Evolutionary conservation across 1,284 basidiomycete species (phyloP), one percentile per base, ranked within the genome.

Genomic region (Ceratorhiza oryzae-sativae): DNA sequence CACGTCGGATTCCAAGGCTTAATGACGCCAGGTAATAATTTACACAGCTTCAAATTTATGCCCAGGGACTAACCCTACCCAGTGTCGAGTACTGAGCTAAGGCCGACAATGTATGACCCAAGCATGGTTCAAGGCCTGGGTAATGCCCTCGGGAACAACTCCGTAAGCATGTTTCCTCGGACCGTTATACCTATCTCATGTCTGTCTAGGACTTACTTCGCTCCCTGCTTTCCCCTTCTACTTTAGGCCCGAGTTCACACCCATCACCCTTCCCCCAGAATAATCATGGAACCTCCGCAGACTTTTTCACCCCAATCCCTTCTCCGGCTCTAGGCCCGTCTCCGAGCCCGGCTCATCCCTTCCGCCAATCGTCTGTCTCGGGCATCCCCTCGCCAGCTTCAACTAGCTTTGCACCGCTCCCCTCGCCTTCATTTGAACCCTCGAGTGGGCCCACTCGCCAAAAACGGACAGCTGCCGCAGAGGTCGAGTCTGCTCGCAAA

Each of bases 1-100:
- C 58, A 72, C 39, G 70, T 76, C 55, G 78, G 82, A 70, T 90
- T 84, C 75, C 84, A 84, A 76, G 89, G 88, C 3, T 83, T 92
- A 41, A 90, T 88, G 3, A 93, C 91, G 25, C 91, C 91, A 76
- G 83, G 91, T 90, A 77, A n/a, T n/a, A n/a, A 72, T 85, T 79
- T 15, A 73, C 45, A 51, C 68, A 53, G 49, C 36, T 27, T 63
- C 23, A 30, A 12, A 53, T 27, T 32, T 32, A 27, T 34, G 67
- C 18, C 74, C 41, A 67, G 48, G 8, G 25, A 41, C 18, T 32
- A 36, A 65, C 36, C 59, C 55, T 56, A 15, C 32, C 20, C 67
- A 89, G 88, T 84, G 82, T 85, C 20, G 88, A 92, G 79, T 83
- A 91, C 49, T 85, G 88, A 62, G 85, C 90, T 2, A 84, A 86